These are phyloP conservation scores for Marchantia polymorpha DNA, from an alignment of 225 moss, liverwort and hornwort genomes.

Conservation along the genomic window DNA sequence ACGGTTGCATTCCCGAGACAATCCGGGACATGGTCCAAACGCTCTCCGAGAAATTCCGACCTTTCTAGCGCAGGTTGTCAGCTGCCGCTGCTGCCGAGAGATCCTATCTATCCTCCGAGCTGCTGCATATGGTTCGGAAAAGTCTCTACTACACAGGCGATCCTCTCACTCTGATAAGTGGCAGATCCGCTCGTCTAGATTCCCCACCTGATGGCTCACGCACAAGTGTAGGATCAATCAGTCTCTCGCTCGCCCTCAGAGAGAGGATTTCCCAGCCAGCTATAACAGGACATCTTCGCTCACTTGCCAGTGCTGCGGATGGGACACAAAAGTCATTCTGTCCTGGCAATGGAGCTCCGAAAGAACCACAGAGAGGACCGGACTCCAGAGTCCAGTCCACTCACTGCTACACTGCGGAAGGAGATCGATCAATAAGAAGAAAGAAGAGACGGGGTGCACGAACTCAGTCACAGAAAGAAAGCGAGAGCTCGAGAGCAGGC, in stretches of 20 bases:
- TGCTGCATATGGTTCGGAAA: slow-evolving; percentile 2
- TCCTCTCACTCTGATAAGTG: background rate
- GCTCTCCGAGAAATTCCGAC: background rate
- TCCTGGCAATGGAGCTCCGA: too few relatives aligned
- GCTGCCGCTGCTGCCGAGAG: background rate
- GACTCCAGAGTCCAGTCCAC: too few relatives aligned
- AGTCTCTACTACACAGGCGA: background rate
- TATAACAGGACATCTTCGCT: too few relatives aligned
- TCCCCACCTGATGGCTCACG: background rate
- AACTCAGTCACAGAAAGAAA: background rate
- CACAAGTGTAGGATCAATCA: too few relatives aligned
- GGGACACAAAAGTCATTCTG: too few relatives aligned
- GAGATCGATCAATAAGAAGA: background rate
- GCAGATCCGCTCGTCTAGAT: background rate
- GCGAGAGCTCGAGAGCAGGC: background rate
- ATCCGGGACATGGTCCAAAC: background rate
- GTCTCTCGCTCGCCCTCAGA: too few relatives aligned
- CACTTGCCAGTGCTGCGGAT: too few relatives aligned
- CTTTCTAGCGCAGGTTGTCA: background rate
- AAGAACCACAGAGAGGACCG: too few relatives aligned
- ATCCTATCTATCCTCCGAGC: slow-evolving; percentile 2
- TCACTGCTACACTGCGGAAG: too few relatives aligned
- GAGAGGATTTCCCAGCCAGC: too few relatives aligned
- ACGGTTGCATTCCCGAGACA: background rate
- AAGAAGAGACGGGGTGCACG: background rate